These are phyloP conservation scores for Fusarium nisikadoi DNA, from an alignment of 2,329 filamentous ascomycete species.

Conservation along the genomic window DNA sequence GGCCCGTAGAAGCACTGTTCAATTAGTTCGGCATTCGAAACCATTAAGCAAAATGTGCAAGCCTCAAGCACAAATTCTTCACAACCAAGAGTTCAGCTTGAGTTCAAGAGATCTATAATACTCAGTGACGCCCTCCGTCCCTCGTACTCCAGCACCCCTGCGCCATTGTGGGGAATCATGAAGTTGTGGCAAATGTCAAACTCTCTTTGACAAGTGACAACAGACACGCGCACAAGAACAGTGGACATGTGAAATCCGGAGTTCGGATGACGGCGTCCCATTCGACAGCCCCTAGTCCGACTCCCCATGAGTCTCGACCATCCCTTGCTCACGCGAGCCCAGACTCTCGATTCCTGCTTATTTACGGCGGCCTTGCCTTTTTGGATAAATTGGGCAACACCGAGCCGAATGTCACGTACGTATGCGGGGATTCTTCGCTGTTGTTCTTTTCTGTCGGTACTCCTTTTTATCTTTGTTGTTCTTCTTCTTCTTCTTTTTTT, in stretches of 20 bases:
- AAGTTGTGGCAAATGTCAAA: constrained; percentile 12
- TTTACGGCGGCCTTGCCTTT: constrained; percentile 32
- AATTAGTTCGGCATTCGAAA: not conserved
- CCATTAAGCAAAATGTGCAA: not conserved
- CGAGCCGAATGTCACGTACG: constrained; percentile 26
- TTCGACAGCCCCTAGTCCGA: constrained; percentile 25
- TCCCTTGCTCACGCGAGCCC: constrained; percentile 20
- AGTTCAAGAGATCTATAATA: not conserved
- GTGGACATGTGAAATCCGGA: constrained; percentile 36
- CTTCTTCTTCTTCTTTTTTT: not conserved
- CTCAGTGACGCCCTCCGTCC: not conserved
- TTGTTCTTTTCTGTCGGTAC: constrained; percentile 2
- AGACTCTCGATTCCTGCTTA: constrained; percentile 28
- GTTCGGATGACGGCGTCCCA: constrained; percentile 12
- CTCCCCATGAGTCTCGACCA: constrained; percentile 19
- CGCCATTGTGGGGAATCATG: constrained; percentile 25
- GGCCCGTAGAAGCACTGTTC: not conserved
- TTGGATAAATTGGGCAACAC: constrained; percentile 34
- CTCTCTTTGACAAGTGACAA: not conserved
- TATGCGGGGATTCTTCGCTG: constrained; percentile 25
- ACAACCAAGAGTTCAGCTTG: not conserved
- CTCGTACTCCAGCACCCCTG: constrained; percentile 19
- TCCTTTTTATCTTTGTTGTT: constrained; percentile 8
- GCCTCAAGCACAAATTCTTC: not conserved
- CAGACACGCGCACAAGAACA: not conserved